Base-by-base conservation (phyloP, 768 basidiomycete genomes). In the Cantharellus cinnabarinus region DNA sequence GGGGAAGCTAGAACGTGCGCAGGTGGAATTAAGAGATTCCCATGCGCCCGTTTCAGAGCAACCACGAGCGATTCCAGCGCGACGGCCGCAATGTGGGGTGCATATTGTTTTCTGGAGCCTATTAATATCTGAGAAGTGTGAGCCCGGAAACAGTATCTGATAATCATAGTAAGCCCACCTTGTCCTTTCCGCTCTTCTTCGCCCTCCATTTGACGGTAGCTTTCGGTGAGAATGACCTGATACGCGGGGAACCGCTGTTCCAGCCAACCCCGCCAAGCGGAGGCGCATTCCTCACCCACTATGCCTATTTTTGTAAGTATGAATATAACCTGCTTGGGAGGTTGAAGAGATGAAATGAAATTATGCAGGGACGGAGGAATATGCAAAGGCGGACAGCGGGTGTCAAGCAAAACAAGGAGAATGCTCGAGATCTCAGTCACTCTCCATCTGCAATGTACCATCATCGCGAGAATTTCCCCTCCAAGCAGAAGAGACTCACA, bases 341-440 rank as follows among this genome's bases (percentile, higher is more conserved):
- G 68, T 2, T 65, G 62, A 41, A 67, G 62, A 44, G 68, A 57
- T 0, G 67, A 50, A 41, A 95, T 77, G 70, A 86, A 84, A 3
- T 72, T 62, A 14, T 77, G 70, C 44, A 98, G 77, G 0, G 89
- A 88, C 1, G 83, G 77, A 1, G 91, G 90, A 64, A 81, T 83
- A 69, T 95, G 93, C 2, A 95, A 70, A 0, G 81, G 77, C 0
- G 94, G 91, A 66, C 88, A 91, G 44, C 94, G 83, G 14, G 86
- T 84, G 69, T 95, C 93, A 41, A 94, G 75, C 50, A 97, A 78
- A 56, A 94, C 76, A 55, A 95, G 79, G 20, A 97, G 73, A 63
- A 97, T 87, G 64, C 90, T 79, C 0, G 88, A 88, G 35, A 86
- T 83, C 70, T 98, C 94, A 3, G 83, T 81, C 29, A 95, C 93